Conservation (phyloP, 495 filamentous ascomycete species). For the Alectoria sarmentosa region DNA sequence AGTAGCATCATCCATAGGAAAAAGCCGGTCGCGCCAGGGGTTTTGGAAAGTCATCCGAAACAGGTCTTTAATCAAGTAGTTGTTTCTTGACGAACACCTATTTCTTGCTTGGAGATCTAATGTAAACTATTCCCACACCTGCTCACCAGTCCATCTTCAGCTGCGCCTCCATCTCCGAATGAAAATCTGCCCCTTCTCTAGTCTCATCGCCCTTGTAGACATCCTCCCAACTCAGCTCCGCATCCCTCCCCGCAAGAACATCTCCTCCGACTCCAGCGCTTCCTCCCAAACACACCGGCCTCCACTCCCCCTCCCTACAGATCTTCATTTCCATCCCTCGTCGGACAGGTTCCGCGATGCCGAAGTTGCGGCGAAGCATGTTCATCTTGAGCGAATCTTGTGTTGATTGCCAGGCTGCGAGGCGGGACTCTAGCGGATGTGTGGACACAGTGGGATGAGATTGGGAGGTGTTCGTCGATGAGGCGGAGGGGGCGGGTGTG, state of each 20-base stretch:
- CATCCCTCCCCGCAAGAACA: conserved; percentile 72
- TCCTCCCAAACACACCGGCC: conserved; percentile 40
- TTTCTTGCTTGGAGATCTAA: not conserved
- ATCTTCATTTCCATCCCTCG: conserved; percentile 96
- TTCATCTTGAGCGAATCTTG: conserved; percentile 86
- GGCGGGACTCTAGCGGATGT: conserved; percentile 87
- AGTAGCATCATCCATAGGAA: not conserved
- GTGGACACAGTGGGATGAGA: conserved; percentile 47
- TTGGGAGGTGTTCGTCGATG: conserved; percentile 31
- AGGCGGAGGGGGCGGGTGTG: conserved; percentile 40
- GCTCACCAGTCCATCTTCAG: conserved; percentile 60
- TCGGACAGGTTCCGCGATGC: conserved; percentile 87
- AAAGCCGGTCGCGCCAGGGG: not conserved
- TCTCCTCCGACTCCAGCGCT: conserved; percentile 60
- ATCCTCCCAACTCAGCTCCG: conserved; percentile 81
- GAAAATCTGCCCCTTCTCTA: conserved; percentile 44
- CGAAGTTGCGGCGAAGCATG: conserved; percentile 72
- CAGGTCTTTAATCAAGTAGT: not conserved
- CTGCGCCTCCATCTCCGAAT: conserved; percentile 91
- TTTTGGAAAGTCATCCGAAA: not conserved
- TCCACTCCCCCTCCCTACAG: conserved; percentile 51
- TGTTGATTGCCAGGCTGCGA: conserved; percentile 75
- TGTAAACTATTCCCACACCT: not conserved
- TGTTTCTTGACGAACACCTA: not conserved
- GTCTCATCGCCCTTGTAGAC: conserved; percentile 51